A percentile compares a stretch with the other conserved stretches of the same genome.
phyloP scores from a whole-genome alignment of 73 alveolate species.

The Paramecium sonneborni region DNA sequence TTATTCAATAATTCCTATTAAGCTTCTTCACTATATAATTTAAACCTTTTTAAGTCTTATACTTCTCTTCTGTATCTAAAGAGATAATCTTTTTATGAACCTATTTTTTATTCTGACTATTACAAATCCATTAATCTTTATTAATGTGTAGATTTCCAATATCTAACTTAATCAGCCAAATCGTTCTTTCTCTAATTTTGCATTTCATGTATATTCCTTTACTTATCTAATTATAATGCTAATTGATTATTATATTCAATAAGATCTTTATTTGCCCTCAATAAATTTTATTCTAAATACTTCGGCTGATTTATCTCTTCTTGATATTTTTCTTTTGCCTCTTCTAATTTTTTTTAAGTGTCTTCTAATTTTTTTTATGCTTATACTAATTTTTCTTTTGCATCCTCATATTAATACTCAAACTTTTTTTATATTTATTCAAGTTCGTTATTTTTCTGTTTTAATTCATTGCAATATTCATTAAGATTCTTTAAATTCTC shows the following conservation, averaged over 20 bases:
- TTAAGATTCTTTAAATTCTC: neutral
- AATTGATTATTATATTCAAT: neutral
- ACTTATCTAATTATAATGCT: neutral
- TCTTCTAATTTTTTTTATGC: too few species aligned
- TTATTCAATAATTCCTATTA: neutral
- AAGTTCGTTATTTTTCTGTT: neutral
- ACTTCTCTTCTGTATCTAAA: conserved; percentile 45
- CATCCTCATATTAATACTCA: neutral
- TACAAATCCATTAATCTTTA: conserved; percentile 29
- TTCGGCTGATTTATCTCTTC: neutral
- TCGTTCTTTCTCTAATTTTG: neutral
- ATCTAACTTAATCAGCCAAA: neutral
- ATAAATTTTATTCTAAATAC: neutral
- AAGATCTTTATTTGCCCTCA: neutral
- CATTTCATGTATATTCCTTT: neutral
- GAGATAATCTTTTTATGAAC: conserved; percentile 25
- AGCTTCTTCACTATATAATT: neutral
- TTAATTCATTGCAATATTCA: neutral
- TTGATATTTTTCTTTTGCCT: neutral
- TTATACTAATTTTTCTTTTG: too few species aligned
- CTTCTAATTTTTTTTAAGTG: too few species aligned
- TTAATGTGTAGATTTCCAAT: conserved; percentile 49
- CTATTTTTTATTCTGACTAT: conserved; percentile 2
- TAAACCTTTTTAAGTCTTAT: neutral
- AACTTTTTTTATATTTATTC: neutral